Conservation (phyloP, 805 yeast genomes). For the Cyberlindnera bimundalis region DNA sequence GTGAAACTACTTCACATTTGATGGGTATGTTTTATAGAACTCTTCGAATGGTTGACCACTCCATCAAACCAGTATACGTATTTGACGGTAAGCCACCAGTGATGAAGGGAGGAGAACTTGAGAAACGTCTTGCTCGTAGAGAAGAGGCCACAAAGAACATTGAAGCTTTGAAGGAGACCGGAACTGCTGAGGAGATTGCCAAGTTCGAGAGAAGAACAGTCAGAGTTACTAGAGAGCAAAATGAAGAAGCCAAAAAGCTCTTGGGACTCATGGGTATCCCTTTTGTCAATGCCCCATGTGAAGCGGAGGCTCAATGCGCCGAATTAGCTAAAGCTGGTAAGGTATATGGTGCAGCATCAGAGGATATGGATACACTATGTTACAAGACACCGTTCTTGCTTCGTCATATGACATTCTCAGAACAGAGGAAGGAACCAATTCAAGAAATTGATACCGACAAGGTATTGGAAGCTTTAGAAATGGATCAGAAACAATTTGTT, state of each 20-base stretch:
- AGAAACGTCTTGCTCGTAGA: constrained; percentile 74
- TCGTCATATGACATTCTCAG: constrained; percentile 90
- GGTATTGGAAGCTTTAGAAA: constrained; percentile 74
- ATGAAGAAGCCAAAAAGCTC: constrained; percentile 86
- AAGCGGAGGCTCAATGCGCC: constrained; percentile 99
- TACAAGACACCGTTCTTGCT: constrained; percentile 80
- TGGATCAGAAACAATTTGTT: constrained; percentile 70
- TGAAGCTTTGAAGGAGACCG: constrained; percentile 73
- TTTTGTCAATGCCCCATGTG: constrained; percentile 89
- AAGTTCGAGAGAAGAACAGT: constrained; percentile 85
- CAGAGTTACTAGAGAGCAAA: constrained; percentile 83
- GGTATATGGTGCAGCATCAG: constrained; percentile 96
- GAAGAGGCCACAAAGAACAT: constrained; percentile 79
- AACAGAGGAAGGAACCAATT: constrained; percentile 88
- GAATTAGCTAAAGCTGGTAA: constrained; percentile 84
- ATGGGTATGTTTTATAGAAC: constrained; percentile 98
- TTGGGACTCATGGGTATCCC: constrained; percentile 94
- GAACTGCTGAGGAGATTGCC: constrained; percentile 72
- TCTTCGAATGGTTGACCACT: constrained; percentile 80
- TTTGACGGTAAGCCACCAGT: constrained; percentile 98
- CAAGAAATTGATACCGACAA: constrained; percentile 70
- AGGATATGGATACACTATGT: constrained; percentile 98
- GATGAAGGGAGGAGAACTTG: constrained; percentile 87
- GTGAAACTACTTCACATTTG: constrained; percentile 90
- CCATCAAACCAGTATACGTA: constrained; percentile 95